Evolutionary conservation across 2,329 filamentous ascomycete species (phyloP).

Genomic region (Colletotrichum ledebouriae): DNA sequence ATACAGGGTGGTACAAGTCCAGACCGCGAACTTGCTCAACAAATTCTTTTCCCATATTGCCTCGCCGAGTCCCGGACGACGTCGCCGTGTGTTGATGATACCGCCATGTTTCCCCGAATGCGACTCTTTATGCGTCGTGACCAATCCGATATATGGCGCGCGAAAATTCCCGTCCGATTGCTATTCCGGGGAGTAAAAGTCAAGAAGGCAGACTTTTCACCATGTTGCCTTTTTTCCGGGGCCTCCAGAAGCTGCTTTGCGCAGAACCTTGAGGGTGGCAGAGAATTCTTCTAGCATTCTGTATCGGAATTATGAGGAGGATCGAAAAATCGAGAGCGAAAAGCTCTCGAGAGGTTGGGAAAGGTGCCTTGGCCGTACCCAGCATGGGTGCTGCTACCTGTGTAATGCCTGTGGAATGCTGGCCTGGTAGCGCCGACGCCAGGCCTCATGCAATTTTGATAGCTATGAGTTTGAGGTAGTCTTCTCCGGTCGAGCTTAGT

Average conservation of each 20-base stretch:
- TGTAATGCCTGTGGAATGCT: constrained; percentile 20
- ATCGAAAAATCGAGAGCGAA: not conserved
- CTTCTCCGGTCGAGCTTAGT: constrained; percentile 27
- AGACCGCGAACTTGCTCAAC: constrained; percentile 36
- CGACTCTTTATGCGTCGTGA: constrained; percentile 30
- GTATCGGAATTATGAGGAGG: too few species aligned
- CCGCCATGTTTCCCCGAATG: constrained; percentile 28
- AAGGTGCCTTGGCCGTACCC: constrained; percentile 29
- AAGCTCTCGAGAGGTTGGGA: constrained; percentile 6
- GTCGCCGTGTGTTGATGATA: constrained; percentile 27
- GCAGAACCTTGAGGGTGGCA: not conserved
- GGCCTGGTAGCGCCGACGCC: constrained; percentile 33
- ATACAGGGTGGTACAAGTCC: constrained; percentile 42
- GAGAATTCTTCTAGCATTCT: too few species aligned
- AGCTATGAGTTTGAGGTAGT: constrained; percentile 15
- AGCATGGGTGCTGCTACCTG: not conserved
- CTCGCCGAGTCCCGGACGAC: constrained; percentile 16
- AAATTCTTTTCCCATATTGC: constrained; percentile 42
- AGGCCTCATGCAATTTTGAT: constrained; percentile 38
- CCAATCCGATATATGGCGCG: constrained; percentile 20
- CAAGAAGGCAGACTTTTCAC: not conserved
- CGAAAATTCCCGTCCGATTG: constrained; percentile 22
- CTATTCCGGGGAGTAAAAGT: constrained; percentile 1
- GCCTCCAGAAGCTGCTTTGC: not conserved
- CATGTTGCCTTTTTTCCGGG: constrained; percentile 4